These are phyloP conservation scores for Alloteropsis semialata DNA, from an alignment of 176 grass and related monocot genomes.

Conservation along the genomic window DNA sequence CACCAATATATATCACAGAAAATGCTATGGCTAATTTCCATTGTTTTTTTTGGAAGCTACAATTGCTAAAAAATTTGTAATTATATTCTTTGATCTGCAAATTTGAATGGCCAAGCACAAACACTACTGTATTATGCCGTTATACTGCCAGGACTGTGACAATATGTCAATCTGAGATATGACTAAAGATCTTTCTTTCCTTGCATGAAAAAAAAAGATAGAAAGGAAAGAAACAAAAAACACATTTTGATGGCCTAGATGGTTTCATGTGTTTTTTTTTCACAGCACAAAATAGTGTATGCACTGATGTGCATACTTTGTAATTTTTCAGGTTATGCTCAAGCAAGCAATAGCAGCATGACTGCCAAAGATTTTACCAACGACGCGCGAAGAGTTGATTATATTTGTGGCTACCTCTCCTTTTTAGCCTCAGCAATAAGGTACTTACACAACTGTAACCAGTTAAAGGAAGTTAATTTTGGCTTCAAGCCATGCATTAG, in stretches of 20 bases:
- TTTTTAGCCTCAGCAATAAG: conserved; percentile 52
- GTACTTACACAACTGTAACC: conserved; percentile 6
- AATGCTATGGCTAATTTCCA: conserved; percentile 45
- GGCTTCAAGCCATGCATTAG: neutral
- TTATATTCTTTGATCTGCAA: neutral
- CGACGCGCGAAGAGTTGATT: conserved; percentile 44
- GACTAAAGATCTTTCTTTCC: neutral
- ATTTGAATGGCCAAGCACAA: neutral
- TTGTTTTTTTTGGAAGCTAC: neutral
- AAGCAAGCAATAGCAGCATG: conserved; percentile 45
- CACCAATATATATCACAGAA: conserved; percentile 63
- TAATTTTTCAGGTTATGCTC: conserved; percentile 46
- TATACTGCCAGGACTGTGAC: neutral
- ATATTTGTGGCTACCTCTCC: conserved; percentile 29
- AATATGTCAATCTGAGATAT: neutral
- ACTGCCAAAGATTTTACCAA: conserved; percentile 36
- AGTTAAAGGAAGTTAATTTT: neutral
- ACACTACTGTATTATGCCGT: neutral
- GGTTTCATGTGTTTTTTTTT: neutral
- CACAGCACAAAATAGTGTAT: neutral
- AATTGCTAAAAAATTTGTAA: neutral
- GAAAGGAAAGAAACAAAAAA: neutral
- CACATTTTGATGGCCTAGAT: neutral
- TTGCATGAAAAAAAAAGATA: neutral
- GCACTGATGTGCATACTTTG: neutral